These are phyloP conservation scores for Pseudozyma tsukubaensis DNA, from an alignment of 1,284 basidiomycete genomes.

Conservation along the genomic window DNA sequence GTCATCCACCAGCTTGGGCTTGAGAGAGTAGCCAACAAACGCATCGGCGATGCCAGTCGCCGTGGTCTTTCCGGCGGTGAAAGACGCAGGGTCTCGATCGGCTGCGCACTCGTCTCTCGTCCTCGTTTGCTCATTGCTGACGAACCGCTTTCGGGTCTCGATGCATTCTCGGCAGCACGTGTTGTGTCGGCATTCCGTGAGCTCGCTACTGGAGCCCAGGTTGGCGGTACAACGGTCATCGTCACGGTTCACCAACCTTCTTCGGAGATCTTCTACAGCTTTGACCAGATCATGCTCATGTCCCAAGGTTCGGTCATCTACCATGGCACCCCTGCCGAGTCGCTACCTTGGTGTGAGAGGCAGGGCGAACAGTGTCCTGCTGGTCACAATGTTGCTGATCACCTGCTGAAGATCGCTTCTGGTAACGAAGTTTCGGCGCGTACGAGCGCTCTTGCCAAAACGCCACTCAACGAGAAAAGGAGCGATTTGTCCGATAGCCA, in stretches of 20 bases:
- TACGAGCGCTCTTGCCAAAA: slow-evolving; percentile 3
- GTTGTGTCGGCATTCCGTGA: slow-evolving; percentile 54
- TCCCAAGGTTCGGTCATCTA: slow-evolving; percentile 48
- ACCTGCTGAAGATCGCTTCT: slow-evolving; percentile 50
- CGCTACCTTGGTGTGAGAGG: slow-evolving; percentile 49
- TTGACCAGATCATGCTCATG: slow-evolving; percentile 54
- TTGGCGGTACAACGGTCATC: slow-evolving; percentile 53
- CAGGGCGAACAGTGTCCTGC: slow-evolving; percentile 47
- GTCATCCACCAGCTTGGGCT: slow-evolving; percentile 50
- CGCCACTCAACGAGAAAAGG: slow-evolving; percentile 7
- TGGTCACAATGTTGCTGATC: slow-evolving; percentile 59
- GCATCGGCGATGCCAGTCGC: slow-evolving; percentile 50
- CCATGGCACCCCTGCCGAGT: slow-evolving; percentile 49
- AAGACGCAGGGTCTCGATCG: slow-evolving; percentile 54
- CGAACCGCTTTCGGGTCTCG: slow-evolving; percentile 57
- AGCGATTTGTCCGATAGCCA: slow-evolving; percentile 20
- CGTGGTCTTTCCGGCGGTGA: slow-evolving; percentile 60
- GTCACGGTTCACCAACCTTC: slow-evolving; percentile 61
- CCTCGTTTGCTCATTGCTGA: slow-evolving; percentile 55
- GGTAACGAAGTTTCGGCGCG: slow-evolving; percentile 6
- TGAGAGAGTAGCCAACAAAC: slow-evolving; percentile 42
- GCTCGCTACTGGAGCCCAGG: slow-evolving; percentile 22
- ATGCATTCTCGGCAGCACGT: slow-evolving; percentile 51
- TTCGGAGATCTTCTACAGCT: slow-evolving; percentile 54
- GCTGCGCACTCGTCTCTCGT: slow-evolving; percentile 52